Conservation (phyloP, 2,329 filamentous ascomycete species). For the Dactylellina cionopaga region DNA sequence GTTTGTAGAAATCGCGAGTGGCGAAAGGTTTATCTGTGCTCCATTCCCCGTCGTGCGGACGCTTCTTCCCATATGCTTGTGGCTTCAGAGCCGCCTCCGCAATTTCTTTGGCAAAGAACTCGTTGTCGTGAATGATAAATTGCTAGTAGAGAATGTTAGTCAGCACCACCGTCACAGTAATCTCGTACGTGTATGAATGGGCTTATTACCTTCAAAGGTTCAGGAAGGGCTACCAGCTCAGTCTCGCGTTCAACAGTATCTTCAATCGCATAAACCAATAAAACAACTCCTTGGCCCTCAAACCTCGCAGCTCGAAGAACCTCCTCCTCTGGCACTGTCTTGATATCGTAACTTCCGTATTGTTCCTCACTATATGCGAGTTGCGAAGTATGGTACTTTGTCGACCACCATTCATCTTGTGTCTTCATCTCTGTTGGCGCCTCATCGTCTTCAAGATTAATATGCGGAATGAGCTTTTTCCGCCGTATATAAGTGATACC, state of each 20-base stretch:
- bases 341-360: conserved; percentile 51
- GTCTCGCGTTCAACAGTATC: conserved; percentile 33
- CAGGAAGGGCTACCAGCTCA: conserved; percentile 50
- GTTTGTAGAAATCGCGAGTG: conserved; percentile 16
- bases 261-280: conserved; percentile 55
- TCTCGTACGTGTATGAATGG: background rate
- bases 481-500: conserved; percentile 53
- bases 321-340: conserved; percentile 53
- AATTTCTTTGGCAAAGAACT: conserved; percentile 53
- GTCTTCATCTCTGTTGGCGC: conserved; percentile 44
- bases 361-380: conserved; percentile 55
- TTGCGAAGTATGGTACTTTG: conserved; percentile 37
- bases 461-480: conserved; percentile 32
- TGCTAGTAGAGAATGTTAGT: conserved; percentile 37
- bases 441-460: conserved; percentile 32
- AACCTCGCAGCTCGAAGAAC: conserved; percentile 54
- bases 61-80: conserved; percentile 23
- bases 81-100: conserved; percentile 24
- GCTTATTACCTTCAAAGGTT: conserved; percentile 54
- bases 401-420: conserved; percentile 41
- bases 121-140: conserved; percentile 56
- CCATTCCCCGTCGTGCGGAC: conserved; percentile 22
- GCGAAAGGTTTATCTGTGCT: conserved; percentile 18
- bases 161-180: background rate
- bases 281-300: conserved; percentile 54